These are phyloP conservation scores for Nothophoma quercina DNA, from an alignment of 2,329 filamentous ascomycete genomes.

Conservation along the genomic window DNA sequence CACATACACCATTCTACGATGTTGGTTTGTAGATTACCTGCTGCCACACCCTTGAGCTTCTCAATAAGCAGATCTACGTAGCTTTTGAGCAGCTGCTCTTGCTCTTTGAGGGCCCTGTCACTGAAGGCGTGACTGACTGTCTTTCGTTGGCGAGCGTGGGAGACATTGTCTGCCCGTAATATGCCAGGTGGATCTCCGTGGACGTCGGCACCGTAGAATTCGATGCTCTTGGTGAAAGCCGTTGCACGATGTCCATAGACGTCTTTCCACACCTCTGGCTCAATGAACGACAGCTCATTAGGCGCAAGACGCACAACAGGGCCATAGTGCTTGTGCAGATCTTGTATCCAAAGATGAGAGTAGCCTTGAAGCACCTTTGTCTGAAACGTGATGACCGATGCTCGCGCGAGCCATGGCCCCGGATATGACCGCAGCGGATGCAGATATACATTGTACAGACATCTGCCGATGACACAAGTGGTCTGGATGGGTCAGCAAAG, in stretches of 20 bases:
- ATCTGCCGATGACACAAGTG: too few relatives aligned
- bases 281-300: conserved; percentile 49
- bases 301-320: conserved; percentile 49
- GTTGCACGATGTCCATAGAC: conserved; percentile 46
- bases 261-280: conserved; percentile 48
- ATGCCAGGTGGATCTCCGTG: conserved; percentile 28
- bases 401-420: conserved; percentile 5
- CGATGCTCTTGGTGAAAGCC: conserved; percentile 42
- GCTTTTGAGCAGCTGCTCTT: conserved; percentile 44
- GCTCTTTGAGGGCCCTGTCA: conserved; percentile 46
- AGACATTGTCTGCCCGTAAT: conserved; percentile 37
- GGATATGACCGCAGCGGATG: conserved; percentile 16
- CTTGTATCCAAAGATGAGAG: conserved; percentile 22
- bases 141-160: conserved; percentile 46
- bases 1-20: conserved; percentile 30
- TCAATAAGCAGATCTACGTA: conserved; percentile 50
- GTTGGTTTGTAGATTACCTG: conserved; percentile 20
- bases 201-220: conserved; percentile 42
- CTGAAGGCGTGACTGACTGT: conserved; percentile 50
- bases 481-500: too few relatives aligned
- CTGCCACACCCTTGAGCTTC: conserved; percentile 40
- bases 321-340: conserved; percentile 49
- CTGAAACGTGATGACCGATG: conserved; percentile 7
- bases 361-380: conserved; percentile 27
- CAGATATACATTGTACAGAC: conserved; percentile 9